A percentile compares a stretch with the other conserved stretches of the same genome.
phyloP scores from a whole-genome alignment of 2,329 filamentous ascomycete genomes.

The Colletotrichum gloeosporioides region DNA sequence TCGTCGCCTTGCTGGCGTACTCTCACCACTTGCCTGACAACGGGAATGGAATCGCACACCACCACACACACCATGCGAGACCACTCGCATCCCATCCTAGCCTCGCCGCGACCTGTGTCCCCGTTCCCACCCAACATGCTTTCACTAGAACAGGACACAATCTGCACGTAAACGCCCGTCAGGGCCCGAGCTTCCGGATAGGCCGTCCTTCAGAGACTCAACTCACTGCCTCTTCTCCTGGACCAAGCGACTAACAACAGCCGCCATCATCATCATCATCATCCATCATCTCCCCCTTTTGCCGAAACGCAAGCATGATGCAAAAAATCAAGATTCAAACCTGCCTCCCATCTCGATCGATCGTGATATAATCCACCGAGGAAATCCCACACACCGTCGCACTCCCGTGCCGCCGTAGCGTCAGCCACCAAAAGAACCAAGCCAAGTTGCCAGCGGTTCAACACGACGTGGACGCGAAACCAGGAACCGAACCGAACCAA shows the following conservation, averaged over 20 bases:
- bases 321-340: neutral
- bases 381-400: neutral
- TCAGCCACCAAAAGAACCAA: neutral
- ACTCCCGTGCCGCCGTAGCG: neutral
- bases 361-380: neutral
- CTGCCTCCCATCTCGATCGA: neutral
- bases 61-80: neutral
- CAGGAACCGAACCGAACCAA: neutral
- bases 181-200: neutral
- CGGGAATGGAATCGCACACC: neutral
- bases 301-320: neutral
- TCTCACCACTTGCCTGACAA: constrained; percentile 15
- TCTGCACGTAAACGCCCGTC: neutral
- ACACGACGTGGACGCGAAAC: neutral
- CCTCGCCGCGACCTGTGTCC: too few relatives aligned
- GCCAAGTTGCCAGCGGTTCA: neutral
- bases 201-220: neutral
- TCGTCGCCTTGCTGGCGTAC: neutral
- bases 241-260: neutral
- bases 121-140: neutral
- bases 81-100: neutral
- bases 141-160: neutral
- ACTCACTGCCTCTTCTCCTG: neutral
- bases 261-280: neutral
- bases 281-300: neutral